Evolutionary conservation across 768 basidiomycete species (phyloP).

Genomic region (Leccinum longicurvipes): DNA sequence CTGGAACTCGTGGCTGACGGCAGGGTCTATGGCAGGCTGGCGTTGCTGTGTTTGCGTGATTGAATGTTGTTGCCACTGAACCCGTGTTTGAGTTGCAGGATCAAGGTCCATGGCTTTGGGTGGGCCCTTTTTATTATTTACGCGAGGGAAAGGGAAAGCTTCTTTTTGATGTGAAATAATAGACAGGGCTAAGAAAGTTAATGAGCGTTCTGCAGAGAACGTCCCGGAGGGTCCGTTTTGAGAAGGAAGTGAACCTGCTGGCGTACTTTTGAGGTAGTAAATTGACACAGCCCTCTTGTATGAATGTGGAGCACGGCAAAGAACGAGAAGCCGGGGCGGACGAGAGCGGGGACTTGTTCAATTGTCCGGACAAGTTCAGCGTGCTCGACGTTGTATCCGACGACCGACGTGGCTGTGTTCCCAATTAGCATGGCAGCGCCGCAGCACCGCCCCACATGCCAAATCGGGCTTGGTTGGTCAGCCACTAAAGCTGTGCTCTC

Average conservation of each 20-base stretch:
- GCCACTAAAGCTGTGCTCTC: conserved; percentile 21
- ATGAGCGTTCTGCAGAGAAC: conserved; percentile 30
- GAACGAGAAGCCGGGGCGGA: conserved; percentile 13
- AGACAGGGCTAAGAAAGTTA: conserved; percentile 22
- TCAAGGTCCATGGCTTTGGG: conserved; percentile 34
- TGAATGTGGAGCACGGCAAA: conserved; percentile 1
- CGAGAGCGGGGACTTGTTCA: neutral
- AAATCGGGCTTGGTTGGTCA: conserved; percentile 15
- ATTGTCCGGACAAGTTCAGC: neutral
- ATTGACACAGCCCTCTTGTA: conserved; percentile 17
- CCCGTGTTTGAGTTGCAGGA: conserved; percentile 33
- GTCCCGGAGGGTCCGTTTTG: conserved; percentile 5
- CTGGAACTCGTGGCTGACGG: conserved; percentile 33
- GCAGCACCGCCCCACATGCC: conserved; percentile 31
- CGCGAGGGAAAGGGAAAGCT: conserved; percentile 33
- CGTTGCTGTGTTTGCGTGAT: conserved; percentile 34
- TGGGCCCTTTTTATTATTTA: conserved; percentile 36
- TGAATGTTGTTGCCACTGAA: conserved; percentile 30
- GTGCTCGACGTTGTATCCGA: conserved; percentile 34
- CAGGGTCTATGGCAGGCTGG: conserved; percentile 33
- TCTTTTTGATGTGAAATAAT: conserved; percentile 33
- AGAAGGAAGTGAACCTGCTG: conserved; percentile 7
- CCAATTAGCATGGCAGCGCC: conserved; percentile 33
- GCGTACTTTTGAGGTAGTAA: conserved; percentile 15
- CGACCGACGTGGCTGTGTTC: conserved; percentile 33